Conservation (phyloP, 1,139 yeast genomes). For the Debaryomyces singareniensis region DNA sequence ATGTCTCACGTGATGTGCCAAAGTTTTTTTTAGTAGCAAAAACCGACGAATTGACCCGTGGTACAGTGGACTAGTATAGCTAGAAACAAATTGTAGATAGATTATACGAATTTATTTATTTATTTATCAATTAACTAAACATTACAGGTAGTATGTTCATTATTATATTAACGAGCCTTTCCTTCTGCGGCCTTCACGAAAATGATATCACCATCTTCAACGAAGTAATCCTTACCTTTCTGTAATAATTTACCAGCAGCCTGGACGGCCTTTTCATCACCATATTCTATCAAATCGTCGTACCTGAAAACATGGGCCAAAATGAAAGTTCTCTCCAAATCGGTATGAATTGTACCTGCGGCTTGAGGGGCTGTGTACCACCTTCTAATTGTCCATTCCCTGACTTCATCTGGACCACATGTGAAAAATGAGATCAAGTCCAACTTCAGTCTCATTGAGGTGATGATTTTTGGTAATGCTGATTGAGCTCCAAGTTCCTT, state of each 20-base stretch:
- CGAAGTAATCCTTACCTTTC: conserved; percentile 97
- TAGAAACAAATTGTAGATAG: no score
- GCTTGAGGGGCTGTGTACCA: conserved; percentile 86
- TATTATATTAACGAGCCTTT: conserved; percentile 57
- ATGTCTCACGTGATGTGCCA: no score
- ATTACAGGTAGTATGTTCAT: no score
- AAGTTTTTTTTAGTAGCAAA: no score
- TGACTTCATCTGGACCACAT: conserved; percentile 79
- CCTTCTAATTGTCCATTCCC: conserved; percentile 85
- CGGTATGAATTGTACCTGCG: conserved; percentile 79
- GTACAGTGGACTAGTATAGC: no score
- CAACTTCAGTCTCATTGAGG: conserved; percentile 76
- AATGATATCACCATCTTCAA: conserved; percentile 74
- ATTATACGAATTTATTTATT: no score
- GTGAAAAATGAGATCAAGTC: conserved; percentile 82
- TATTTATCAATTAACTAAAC: conserved; percentile 88
- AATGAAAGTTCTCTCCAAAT: conserved; percentile 45
- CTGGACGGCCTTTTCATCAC: conserved; percentile 80
- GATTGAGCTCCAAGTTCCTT: conserved; percentile 79
- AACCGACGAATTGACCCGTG: no score
- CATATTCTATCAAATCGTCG: conserved; percentile 62
- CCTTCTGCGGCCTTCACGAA: conserved; percentile 97
- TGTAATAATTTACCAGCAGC: conserved; percentile 89
- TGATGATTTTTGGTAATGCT: conserved; percentile 83
- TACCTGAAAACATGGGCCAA: conserved; percentile 44